Percentiles rank a stretch among this genome's conserved stretches.
Conservation (phyloP, 2,329 filamentous ascomycete species). For the Alternaria tenuissima region DNA sequence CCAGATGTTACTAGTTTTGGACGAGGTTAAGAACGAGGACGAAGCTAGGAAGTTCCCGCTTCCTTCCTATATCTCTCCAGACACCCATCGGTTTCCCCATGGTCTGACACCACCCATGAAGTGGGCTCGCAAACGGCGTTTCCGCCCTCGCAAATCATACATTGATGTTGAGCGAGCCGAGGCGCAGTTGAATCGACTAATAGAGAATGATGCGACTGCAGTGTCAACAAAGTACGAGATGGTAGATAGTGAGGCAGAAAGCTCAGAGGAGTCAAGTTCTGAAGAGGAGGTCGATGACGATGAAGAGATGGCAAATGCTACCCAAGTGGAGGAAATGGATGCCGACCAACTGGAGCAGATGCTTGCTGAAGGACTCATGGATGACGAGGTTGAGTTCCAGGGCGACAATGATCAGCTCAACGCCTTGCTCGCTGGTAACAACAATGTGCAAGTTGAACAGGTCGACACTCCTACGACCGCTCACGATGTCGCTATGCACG, state of each 20-base stretch:
- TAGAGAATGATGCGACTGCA: slow-evolving; percentile 72
- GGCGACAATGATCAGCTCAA: slow-evolving; percentile 43
- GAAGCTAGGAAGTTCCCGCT: slow-evolving; percentile 64
- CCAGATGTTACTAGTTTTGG: slow-evolving; percentile 86
- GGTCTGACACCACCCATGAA: slow-evolving; percentile 89
- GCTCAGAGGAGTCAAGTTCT: slow-evolving; percentile 49
- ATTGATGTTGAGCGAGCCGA: slow-evolving; percentile 88
- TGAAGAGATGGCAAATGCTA: slow-evolving; percentile 53
- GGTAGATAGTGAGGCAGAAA: slow-evolving; percentile 55
- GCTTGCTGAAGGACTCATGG: slow-evolving; percentile 48
- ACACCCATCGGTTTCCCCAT: slow-evolving; percentile 78
- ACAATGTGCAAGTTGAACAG: slow-evolving; percentile 43
- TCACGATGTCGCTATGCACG: slow-evolving; percentile 50
- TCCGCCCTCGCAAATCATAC: slow-evolving; percentile 82
- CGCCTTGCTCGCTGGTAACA: slow-evolving; percentile 35
- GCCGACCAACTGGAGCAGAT: slow-evolving; percentile 47
- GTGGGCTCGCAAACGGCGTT: slow-evolving; percentile 81
- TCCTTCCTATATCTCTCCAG: slow-evolving; percentile 74
- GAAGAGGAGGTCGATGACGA: slow-evolving; percentile 52
- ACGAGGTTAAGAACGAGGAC: slow-evolving; percentile 66
- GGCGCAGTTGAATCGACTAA: slow-evolving; percentile 75
- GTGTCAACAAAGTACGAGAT: slow-evolving; percentile 68
- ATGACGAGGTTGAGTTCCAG: slow-evolving; percentile 44
- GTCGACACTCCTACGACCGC: slow-evolving; percentile 45
- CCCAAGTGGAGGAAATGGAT: slow-evolving; percentile 50